Evolutionary conservation across 805 yeast species (phyloP), one percentile per base, ranked within the genome.

Genomic region (Candida wancherniae): DNA sequence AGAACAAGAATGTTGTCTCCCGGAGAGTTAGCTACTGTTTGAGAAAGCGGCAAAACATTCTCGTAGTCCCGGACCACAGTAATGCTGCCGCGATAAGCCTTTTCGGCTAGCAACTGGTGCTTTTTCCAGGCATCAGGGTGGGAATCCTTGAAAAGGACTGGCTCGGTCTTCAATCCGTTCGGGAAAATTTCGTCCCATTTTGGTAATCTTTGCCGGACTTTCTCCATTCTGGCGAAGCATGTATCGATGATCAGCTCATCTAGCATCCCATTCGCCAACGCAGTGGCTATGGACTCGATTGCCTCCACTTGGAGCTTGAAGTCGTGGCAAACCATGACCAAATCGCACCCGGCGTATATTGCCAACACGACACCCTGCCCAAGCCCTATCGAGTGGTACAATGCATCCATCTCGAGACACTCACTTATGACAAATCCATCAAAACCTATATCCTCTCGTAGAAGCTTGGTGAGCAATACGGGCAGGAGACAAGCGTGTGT

Each of bases 361-460:
- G 82, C 78, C 45, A 75, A 59, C 6, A 74, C 68, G 1, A 76
- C 78, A 7, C 82, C 83, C 50, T 77, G 83, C n/a, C 78, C 75
- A 21, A 77, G 59, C 4, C 83, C 83, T 29, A 76, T 69, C n/a
- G 75, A 72, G 33, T 73, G 77, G 48, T 73, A 73, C 15, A 77
- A 55, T 1, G 80, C 74, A 36, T 76, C 82, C 73, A 77, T 65
- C 46, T 76, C 80, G 28, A 77, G 55, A 43, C 83, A 77, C 44
- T 77, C 83, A 36, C 75, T 64, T 10, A 77, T 55, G 9, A 73
- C 78, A 15, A 75, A 67, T 3, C 82, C 82, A 9, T 73, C 60
- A 45, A 72, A 77, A 2, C 66, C 62, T 39, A 76, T 46, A 20
- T 75, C 74, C 19, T 62, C 58, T 18, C 83, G 51, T 21, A 77